Evolutionary conservation across 345 rosid genomes (phyloP), one percentile per base, ranked within the genome.

Genomic region (Boechera retrofracta): DNA sequence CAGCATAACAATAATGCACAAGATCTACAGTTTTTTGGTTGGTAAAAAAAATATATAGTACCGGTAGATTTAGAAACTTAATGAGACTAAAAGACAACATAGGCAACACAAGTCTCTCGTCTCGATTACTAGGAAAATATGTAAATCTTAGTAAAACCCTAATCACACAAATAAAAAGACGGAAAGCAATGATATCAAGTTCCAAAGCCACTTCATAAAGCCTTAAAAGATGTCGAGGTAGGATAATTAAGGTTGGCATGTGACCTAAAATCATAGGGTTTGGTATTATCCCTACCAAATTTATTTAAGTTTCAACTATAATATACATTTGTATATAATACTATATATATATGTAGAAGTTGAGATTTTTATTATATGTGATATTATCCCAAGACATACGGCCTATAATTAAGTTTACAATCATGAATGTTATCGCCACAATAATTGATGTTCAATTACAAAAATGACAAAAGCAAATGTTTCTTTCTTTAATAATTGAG

Each of bases 101-200:
- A 58, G 57, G 66, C 24, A 71, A 58, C 65, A 29, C 65, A 2
- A 6, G 65, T 33, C 65, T 42, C 74, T 32, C 12, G 16, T 69
- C n/a, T 54, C 52, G 16, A 53, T 53, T 26, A 26, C 39, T 55
- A 11, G 6, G 7, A 35, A 21, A 47, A 24, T 59, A 47, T 13
- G 64, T 18, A 56, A 42, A 31, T 57, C 24, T 21, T 51, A 35
- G 51, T 12, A 71, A 48, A 52, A 16, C 24, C 53, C 54, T 52
- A 62, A 52, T 35, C 55, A 18, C 13, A 39, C 45, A 52, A 41
- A 54, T 51, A 12, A 63, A 52, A 64, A 6, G 71, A 73, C 71
- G 71, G 71, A 53, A 63, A 73, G 63, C 54, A 54, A 41, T 36
- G 10, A 73, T 12, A 73, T 54, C 71, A 64, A 64, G 71, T 73